phyloP scores from a whole-genome alignment of 306 rosid genomes.

The Morella rubra region DNA sequence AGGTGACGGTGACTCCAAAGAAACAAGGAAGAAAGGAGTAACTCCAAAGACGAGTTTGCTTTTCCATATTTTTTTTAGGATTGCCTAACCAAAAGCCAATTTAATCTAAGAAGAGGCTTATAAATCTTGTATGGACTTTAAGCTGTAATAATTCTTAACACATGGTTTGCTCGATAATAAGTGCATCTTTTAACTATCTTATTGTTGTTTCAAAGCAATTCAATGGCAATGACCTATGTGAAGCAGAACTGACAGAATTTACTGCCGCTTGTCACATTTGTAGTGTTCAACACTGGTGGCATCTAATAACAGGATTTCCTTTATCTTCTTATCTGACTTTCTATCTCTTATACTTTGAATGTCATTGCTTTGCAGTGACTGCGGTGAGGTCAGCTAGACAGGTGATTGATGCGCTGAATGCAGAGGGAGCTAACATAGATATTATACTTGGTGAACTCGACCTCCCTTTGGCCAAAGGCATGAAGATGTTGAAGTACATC shows the following conservation, averaged over 20 bases:
- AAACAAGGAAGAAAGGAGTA: neutral
- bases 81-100: neutral
- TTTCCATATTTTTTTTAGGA: neutral
- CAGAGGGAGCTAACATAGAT: conserved; percentile 85
- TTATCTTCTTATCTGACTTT: neutral
- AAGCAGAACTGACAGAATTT: neutral
- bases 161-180: neutral
- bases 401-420: conserved; percentile 94
- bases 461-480: conserved; percentile 83
- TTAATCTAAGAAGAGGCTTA: neutral
- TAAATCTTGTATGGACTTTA: neutral
- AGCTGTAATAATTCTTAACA: neutral
- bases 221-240: neutral
- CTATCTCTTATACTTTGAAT: neutral
- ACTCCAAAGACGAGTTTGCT: neutral
- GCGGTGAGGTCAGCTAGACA: conserved; percentile 82
- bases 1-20: neutral
- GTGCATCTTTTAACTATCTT: neutral
- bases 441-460: conserved; percentile 89
- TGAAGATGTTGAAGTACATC: conserved; percentile 89
- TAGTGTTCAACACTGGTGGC: neutral
- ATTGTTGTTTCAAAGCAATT: neutral
- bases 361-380: conserved; percentile 55
- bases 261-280: neutral
- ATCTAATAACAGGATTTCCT: neutral